Conservation (phyloP, 495 filamentous ascomycete species). For the Apodospora peruviana region DNA sequence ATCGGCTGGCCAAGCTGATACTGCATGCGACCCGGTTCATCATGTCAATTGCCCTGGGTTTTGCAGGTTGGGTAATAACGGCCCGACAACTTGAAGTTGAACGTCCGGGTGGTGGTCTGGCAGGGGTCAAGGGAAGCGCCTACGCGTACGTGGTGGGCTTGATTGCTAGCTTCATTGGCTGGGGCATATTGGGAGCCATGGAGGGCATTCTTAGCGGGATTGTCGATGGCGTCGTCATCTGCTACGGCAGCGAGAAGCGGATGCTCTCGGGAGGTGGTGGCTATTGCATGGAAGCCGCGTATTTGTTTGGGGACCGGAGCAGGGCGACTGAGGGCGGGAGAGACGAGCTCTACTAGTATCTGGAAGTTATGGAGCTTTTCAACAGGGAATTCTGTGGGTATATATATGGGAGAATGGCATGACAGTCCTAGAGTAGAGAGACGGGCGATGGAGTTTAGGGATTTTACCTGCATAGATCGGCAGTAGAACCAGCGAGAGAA, state of each 20-base stretch:
- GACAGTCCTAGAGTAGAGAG: no score
- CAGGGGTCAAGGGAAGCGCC: conserved; percentile 66
- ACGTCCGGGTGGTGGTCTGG: conserved; percentile 38
- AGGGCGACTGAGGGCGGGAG: conserved; percentile 15
- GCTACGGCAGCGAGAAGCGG: conserved; percentile 85
- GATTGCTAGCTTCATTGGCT: conserved; percentile 87
- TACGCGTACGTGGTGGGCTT: conserved; percentile 95
- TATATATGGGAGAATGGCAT: no score
- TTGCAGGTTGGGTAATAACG: conserved; percentile 96
- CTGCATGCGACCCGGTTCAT: conserved; percentile 85
- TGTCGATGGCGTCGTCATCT: conserved; percentile 85
- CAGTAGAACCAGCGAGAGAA: no score
- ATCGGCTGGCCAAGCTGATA: conserved; percentile 84
- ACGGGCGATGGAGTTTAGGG: no score
- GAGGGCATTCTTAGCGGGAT: conserved; percentile 90
- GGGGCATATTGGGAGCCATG: conserved; percentile 91
- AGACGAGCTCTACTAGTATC: conserved; percentile 27
- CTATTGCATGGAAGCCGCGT: conserved; percentile 82
- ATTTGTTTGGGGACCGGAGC: conserved; percentile 64
- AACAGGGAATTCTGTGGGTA: no score
- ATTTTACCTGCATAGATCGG: no score
- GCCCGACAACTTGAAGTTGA: conserved; percentile 61
- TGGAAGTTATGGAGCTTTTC: no score
- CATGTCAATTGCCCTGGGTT: conserved; percentile 82
- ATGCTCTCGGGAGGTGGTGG: conserved; percentile 60